Base-by-base conservation (phyloP, 129 eudicot genomes). In the Chrysanthemum lavandulifolium region DNA sequence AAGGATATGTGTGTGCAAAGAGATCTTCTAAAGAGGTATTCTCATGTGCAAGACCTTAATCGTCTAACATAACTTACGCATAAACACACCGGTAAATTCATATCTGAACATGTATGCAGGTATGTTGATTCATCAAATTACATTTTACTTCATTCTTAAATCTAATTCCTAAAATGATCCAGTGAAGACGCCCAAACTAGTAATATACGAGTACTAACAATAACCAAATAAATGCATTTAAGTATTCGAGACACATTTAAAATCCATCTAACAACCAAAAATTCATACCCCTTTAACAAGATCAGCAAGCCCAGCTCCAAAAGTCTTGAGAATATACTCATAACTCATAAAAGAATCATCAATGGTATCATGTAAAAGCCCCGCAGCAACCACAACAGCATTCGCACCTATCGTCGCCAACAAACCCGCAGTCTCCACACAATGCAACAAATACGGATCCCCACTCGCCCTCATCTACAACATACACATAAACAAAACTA, bases 351-450 rank as follows among this genome's bases (percentile, higher is more conserved):
- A 88, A 15, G 92, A 85, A 80, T 95, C 99, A 67, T 95, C 99
- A 76, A 90, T 83, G 10, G 96, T 91, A 68, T 90, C 99, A 64
- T 95, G 99, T 75, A 95, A 82, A 69, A 95, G 84, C 71, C 99
- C 99, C 13, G 97, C 99, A 73, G 99, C 91, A 25, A 91, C 99
- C 25, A 91, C 96, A 3, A 93, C 86, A 5, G 96, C 77, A 21
- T 85, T 83, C 10, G 99, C 96, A 58, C 99, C 99, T 6, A 90
- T 80, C 4, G 77, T 56, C 18, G 99, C 99, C 62, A 95, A 84
- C 76, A 91, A 77, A 67, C 85, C 77, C 0, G 97, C 96, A 2
- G 99, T 95, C 65, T 91, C 97, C 83, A 88, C 77, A 49, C 97
- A 91, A 77, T 91, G 98, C 70, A 88, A 86, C 69, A 90, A 74